Conservation (phyloP, 2,329 filamentous ascomycete species). For the Massarina eburnea region DNA sequence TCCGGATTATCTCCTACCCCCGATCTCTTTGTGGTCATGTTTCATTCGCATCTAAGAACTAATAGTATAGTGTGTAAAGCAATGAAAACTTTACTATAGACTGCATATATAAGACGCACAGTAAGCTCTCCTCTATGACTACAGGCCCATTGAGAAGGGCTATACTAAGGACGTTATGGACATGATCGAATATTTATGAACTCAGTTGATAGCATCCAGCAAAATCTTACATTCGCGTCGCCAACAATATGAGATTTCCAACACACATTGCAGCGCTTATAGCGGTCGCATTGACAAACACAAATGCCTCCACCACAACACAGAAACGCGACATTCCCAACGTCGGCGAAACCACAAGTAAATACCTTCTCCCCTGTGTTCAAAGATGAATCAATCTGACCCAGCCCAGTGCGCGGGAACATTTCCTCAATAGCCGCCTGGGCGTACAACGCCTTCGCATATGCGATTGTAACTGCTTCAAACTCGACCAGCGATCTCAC, state of each 20-base stretch:
- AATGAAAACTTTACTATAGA: neutral
- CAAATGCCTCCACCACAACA: neutral
- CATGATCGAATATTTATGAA: neutral
- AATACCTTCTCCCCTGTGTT: neutral
- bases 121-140: too few species aligned
- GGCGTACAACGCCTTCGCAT: conserved; percentile 9
- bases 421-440: conserved; percentile 9
- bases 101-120: neutral
- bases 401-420: conserved; percentile 8
- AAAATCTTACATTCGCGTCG: neutral
- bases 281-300: neutral
- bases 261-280: neutral
- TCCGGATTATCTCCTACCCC: neutral
- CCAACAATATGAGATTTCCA: neutral
- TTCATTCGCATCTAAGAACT: neutral
- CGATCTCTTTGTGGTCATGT: neutral
- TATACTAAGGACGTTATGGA: neutral
- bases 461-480: conserved; percentile 5
- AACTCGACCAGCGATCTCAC: conserved; percentile 9
- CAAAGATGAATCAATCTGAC: neutral
- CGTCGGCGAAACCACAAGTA: conserved; percentile 6
- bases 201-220: too few species aligned
- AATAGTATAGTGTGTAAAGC: neutral
- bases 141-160: too few species aligned
- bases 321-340: conserved; percentile 6